Base-by-base conservation (phyloP, 1,139 yeast species). In the Blastobotrys elegans region DNA sequence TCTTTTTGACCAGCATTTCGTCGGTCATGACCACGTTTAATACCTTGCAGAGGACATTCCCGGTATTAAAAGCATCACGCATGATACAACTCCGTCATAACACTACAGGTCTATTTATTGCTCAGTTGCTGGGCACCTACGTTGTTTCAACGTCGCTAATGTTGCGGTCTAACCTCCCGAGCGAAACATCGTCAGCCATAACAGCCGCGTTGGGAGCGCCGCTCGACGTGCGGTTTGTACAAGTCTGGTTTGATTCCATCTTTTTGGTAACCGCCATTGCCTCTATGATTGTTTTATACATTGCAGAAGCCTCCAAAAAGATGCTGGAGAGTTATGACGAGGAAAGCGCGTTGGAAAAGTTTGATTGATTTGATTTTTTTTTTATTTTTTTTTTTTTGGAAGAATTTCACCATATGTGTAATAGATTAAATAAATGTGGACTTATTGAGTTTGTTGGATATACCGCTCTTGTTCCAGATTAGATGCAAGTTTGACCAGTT, bases 121-220 rank as follows among this genome's bases (percentile, higher is more conserved):
- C 86, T 10, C 85, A 88, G 65, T 68, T 88, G 11, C 68, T 84
- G 17, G 96, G 96, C 0, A 75, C 86, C 2, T 89, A 89, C 60
- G 82, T 84, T 1, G 73, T 89, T 29, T 84, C 96, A 0, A 86
- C 96, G 0, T 82, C 92, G 1, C 69, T 89, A 24, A 72, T 89
- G 56, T 74, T 89, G 47, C 75, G 95, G 49, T 79, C 92, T 24
- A 85, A 84, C 57, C 65, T 88, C 47, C 92, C 96, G 0, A 65
- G 72, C 16, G 73, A 67, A 26, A 77, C 80, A 57, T 71, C 84
- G 8, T 74, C 81, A 47, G 77, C 80, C 20, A 68, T 71, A 34
- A 75, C 80, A 24, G 68, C 70, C n/a, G 76, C 74, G 13, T 63
- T 73, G 34, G 73, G 72, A 8, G 68, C 73, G 6, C 73, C 74